phyloP scores from a whole-genome alignment of 108 stramenopile species.

The Conticribra weissflogii region DNA sequence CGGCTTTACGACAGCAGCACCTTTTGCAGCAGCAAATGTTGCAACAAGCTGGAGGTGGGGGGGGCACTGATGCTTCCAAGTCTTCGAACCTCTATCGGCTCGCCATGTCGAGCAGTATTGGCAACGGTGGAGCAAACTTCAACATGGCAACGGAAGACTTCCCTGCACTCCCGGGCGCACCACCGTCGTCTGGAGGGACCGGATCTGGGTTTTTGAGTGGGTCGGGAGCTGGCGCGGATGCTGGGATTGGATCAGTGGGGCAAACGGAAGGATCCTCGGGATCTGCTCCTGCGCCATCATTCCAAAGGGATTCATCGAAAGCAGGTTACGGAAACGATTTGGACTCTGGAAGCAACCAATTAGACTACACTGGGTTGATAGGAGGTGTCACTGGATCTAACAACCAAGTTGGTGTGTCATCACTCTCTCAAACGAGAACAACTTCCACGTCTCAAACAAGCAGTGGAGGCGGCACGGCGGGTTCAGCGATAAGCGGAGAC shows the following conservation, averaged over 20 bases:
- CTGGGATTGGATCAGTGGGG: conserved; percentile 23
- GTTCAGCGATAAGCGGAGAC: conserved; percentile 84
- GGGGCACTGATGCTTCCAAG: conserved; percentile 34
- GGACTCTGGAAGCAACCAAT: conserved; percentile 39
- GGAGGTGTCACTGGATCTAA: conserved; percentile 28
- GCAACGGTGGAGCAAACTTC: conserved; percentile 67
- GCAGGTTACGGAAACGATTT: conserved; percentile 10
- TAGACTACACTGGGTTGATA: conserved; percentile 52
- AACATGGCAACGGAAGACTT: conserved; percentile 88
- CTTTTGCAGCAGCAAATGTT: conserved; percentile 73
- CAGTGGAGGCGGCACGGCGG: conserved; percentile 50
- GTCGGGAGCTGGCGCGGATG: conserved; percentile 22
- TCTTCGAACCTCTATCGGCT: conserved; percentile 76
- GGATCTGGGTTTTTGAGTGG: conserved; percentile 3
- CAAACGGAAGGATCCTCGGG: conserved; percentile 29
- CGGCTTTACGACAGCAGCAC: conserved; percentile 72
- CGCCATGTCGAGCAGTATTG: conserved; percentile 63
- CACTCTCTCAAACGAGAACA: conserved; percentile 39
- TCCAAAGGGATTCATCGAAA: conserved; percentile 16
- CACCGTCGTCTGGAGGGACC: neutral
- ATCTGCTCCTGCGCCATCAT: conserved; percentile 22
- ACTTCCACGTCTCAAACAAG: conserved; percentile 37
- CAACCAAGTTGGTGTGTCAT: conserved; percentile 11
- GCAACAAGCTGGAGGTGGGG: conserved; percentile 33
- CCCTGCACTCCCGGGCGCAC: conserved; percentile 58